These are phyloP conservation scores for Oryza glaberrima DNA, from an alignment of 176 grass and related monocot species.

Conservation along the genomic window DNA sequence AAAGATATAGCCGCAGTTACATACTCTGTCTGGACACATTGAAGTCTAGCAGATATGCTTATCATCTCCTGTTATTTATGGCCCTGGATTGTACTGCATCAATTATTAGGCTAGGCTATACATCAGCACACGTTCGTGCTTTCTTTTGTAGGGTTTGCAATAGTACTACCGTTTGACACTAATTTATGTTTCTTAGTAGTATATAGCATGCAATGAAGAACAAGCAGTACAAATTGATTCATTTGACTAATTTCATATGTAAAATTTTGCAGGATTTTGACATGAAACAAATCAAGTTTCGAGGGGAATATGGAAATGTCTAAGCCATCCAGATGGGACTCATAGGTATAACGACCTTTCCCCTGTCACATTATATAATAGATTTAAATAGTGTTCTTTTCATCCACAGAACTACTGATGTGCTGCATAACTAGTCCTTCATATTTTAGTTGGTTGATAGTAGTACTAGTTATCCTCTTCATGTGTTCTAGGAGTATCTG, in stretches of 20 bases:
- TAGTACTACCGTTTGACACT: background rate
- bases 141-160: background rate
- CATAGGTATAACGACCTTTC: background rate
- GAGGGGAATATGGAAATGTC: background rate
- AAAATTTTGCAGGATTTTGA: background rate
- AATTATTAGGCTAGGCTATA: conserved; percentile 1
- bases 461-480: background rate
- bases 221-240: background rate
- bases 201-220: background rate
- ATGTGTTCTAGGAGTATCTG: background rate
- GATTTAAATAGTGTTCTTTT: background rate
- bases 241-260: background rate
- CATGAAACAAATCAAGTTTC: background rate
- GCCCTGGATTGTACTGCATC: conserved; percentile 35
- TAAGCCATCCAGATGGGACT: background rate
- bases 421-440: background rate
- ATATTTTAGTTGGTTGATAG: background rate
- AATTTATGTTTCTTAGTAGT: background rate
- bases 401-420: background rate
- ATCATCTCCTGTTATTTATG: conserved; percentile 26
- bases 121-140: background rate
- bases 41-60: conserved; percentile 37
- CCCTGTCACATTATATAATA: background rate
- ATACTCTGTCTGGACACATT: conserved; percentile 25
- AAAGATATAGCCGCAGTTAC: conserved; percentile 31